Evolutionary conservation across 352 stramenopile genomes (phyloP), one percentile per base, ranked within the genome.

Genomic region (Phytophthora sp.): DNA sequence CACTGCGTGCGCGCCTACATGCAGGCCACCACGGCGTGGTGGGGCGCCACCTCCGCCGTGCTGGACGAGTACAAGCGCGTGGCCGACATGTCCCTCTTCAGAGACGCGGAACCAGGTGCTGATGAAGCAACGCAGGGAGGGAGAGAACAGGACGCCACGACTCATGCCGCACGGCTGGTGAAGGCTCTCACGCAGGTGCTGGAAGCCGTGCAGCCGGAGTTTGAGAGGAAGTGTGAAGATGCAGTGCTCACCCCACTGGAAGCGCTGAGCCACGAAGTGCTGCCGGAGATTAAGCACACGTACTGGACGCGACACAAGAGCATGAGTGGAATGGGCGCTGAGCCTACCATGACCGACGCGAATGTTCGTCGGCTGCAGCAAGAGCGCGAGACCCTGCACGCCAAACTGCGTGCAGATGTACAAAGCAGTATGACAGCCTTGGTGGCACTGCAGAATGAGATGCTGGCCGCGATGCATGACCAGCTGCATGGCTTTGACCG

Each of bases 231-330:
- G 20, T 89, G 81, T 21, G 74, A 77, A 8, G 63, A 73, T 2
- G 48, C 68, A 50, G 79, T 92, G 20, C 41, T 89, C 1, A 55
- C 39, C 11, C 81, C 77, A 2, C 38, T 92, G 12, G 62, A 84
- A 50, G 43, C 43, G 35, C 49, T 90, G 5, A 72, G 77, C 28
- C 68, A 64, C 18, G 73, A 85, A 2, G 45, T 91, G 2, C 27
- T 94, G 3, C 81, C 82, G 0, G 85, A 94, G 34, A 72, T 94
- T 20, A 91, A 92, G 52, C 76, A 92, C 39, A 80, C 83, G 28
- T 92, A 89, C 57, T 94, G 85, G 85, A 89, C 77, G 12, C 69
- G 83, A 1, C 66, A 80, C 8, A 67, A 69, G 12, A 74, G 62
- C 42, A 55, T 34, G 20, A 39, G 26, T n/a, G 38, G 31, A 11